Base-by-base conservation (phyloP, 129 eudicot genomes). In the Kitagawia praeruptora region DNA sequence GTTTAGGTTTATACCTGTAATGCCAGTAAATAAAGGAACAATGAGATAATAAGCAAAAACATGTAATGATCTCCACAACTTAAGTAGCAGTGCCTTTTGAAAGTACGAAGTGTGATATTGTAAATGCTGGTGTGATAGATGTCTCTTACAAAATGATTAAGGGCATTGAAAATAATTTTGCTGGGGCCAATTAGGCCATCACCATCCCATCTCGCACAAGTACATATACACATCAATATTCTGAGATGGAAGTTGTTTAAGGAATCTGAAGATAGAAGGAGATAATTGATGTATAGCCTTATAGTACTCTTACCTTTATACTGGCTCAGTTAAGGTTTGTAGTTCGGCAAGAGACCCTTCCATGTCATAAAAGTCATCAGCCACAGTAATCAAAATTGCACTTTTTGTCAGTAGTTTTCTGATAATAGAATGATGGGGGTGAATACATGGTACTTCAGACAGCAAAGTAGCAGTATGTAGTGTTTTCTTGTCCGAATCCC, bases 401-500 rank as follows among this genome's bases (percentile, higher is more conserved):
- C 83, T 63, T 75, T 91, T 91, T 75, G 97, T 87, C 40, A 78
- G 79, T 5, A 87, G 67, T 82, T 84, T 70, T 45, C 97, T 79
- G 47, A 82, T 82, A 40, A 76, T 40, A 19, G 93, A 85, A 80
- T 91, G 86, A 44, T 25, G n/a, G 74, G 28, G 93, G 93, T 15
- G 87, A 42, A 34, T 51, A 80, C 49, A 77, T 63, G 76, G 89
- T 80, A 0, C 90, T 81, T 3, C 90, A 82, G 12, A 82, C 38
- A 1, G 86, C 92, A 78, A 85, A 91, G 75, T 89, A 91, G 44
- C 85, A 82, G 72, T 89, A 87, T 5, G 75, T 42, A 5, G 97
- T 89, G 78, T 89, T 91, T 47, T 91, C 97, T 8, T 93, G 83
- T 15, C 92, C 93, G 82, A 91, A 91, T 79, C 97, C 97, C 86